phyloP scores from a whole-genome alignment of 1,284 basidiomycete species.

The Leccinum solheimii region DNA sequence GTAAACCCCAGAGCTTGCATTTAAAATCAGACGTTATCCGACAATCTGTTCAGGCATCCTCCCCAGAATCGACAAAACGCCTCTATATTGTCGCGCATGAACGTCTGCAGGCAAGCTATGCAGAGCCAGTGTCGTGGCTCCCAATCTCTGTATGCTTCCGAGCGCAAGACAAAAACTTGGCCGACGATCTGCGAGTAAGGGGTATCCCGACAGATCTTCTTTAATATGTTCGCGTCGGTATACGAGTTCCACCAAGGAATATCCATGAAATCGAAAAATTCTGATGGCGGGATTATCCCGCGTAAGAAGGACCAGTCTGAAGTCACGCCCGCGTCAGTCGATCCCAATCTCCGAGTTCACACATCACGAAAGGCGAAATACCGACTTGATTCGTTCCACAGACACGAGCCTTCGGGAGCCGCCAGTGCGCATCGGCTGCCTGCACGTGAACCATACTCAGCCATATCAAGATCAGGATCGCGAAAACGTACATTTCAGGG shows the following conservation, averaged over 20 bases:
- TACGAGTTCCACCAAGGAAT: conserved; percentile 21
- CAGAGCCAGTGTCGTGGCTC: conserved; percentile 17
- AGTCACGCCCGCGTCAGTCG: background rate
- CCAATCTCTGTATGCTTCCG: conserved; percentile 11
- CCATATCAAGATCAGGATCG: background rate
- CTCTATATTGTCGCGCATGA: conserved; percentile 19
- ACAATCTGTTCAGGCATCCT: background rate
- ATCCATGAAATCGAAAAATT: conserved; percentile 12
- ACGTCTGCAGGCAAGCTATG: conserved; percentile 9
- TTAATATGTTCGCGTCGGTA: conserved; percentile 4
- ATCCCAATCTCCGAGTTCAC: background rate
- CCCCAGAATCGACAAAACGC: conserved; percentile 1
- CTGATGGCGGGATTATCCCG: conserved; percentile 13
- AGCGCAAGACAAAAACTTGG: conserved; percentile 3
- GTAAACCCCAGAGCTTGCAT: no score
- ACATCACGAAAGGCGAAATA: background rate
- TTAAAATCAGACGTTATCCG: background rate
- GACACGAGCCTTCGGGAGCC: background rate
- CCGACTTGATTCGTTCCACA: conserved; percentile 22
- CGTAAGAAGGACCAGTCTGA: conserved; percentile 25
- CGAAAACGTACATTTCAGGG: conserved; percentile 10
- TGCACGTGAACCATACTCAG: background rate
- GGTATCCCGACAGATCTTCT: conserved; percentile 7
- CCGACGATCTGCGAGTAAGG: conserved; percentile 17
- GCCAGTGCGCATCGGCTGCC: conserved; percentile 10